Base-by-base conservation (phyloP, 768 basidiomycete species). In the Chlorophyllum brunneum region DNA sequence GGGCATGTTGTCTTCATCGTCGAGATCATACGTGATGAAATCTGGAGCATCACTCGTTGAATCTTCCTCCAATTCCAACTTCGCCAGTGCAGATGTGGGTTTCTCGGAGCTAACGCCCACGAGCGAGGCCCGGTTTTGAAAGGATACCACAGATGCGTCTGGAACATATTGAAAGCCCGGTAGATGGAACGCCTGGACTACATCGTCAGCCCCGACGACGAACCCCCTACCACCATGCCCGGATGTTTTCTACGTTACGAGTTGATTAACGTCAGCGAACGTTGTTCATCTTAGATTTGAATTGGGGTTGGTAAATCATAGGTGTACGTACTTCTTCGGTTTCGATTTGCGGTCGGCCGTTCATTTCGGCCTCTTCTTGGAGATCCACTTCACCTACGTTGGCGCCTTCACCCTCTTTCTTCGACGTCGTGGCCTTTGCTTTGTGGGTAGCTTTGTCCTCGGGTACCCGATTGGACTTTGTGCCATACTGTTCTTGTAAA, bases 401-500 rank as follows among this genome's bases (percentile, higher is more conserved):
- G 15, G 54, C 52, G 23, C 43, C 55, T 22, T 60, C 59, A 4
- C 45, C 38, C 13, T 50, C 47, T 60, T 51, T 52, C 54, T 7
- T 48, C 54, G 3, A 45, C 56, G 26, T 36, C 48, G 37, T 16
- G n/a, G 51, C 22, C 36, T 51, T 54, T 37, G 42, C 53, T 34
- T 40, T 33, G 42, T 48, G 37, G 10, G n/a, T 55, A 52, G 7
- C 29, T 11, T 31, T 46, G 29, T 30, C 22, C 23, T 33, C 22
- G 5, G 30, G 20, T 22, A 6, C 27, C 31, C 37, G 46, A 18
- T 34, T n/a, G n/a, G n/a, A n/a, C n/a, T 40, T 48, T 59, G 53
- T n/a, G 23, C 70, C 79, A 67, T 95, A 97, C 63, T 95, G 85
- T 45, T 81, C 81, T 62, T 86, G 86, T 29, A 98, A 72, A 39